Percentiles rank a stretch among this genome's conserved stretches.
Evolutionary conservation across 73 alveolate species (phyloP).

Genomic region (Strombidium stylifer): DNA sequence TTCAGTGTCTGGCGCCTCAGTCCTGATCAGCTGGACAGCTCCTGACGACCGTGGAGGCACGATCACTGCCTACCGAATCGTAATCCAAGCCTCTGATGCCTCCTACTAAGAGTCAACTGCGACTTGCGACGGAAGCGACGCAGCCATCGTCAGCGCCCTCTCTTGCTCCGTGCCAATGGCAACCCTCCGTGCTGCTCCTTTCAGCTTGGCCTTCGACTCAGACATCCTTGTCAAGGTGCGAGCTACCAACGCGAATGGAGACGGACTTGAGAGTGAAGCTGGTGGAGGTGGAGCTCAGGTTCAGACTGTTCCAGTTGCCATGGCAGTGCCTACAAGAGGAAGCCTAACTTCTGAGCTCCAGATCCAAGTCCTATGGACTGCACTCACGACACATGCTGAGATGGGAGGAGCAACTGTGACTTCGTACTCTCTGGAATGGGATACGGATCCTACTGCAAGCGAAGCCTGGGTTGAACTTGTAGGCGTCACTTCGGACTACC

Average conservation of each 20-base stretch:
- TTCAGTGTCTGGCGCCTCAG: constrained; percentile 13
- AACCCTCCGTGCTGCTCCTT: constrained; percentile 8
- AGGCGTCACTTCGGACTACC: constrained; percentile 8
- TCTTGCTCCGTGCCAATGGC: constrained; percentile 30
- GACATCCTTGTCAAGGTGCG: constrained; percentile 2
- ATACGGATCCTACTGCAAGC: constrained; percentile 23
- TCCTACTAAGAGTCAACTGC: neutral
- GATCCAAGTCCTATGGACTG: constrained; percentile 39
- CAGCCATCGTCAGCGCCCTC: neutral
- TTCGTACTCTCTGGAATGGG: constrained; percentile 51
- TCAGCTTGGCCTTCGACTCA: neutral
- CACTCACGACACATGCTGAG: neutral
- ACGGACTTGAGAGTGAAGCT: constrained; percentile 4
- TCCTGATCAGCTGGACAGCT: constrained; percentile 18
- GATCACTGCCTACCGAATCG: constrained; percentile 23
- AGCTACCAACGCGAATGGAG: constrained; percentile 34
- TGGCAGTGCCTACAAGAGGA: constrained; percentile 45
- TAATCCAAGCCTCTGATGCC: neutral
- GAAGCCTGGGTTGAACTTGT: constrained; percentile 23
- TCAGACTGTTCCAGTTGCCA: constrained; percentile 19
- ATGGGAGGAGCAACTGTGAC: constrained; percentile 36
- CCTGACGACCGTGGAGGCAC: constrained; percentile 31
- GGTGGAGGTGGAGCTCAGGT: constrained; percentile 23
- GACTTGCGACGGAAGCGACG: constrained; percentile 4
- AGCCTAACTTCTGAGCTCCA: constrained; percentile 17